A percentile compares a stretch with the other conserved stretches of the same genome.
Evolutionary conservation across 2,329 filamentous ascomycete genomes (phyloP).

Genomic region (Myotisia sp.): DNA sequence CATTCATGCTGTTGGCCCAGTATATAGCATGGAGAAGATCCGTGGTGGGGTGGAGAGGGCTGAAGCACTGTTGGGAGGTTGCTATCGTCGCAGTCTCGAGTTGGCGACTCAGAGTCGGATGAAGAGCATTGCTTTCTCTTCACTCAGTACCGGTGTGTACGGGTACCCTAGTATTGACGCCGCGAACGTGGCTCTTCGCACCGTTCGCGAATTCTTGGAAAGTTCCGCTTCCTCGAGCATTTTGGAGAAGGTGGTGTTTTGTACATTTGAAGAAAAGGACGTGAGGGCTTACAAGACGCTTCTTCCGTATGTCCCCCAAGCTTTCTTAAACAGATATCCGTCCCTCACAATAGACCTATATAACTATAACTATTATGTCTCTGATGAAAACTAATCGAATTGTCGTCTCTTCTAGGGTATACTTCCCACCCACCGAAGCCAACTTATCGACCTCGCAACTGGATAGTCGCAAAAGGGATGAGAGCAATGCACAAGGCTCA

Average conservation of each 20-base stretch:
- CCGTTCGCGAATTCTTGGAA: constrained; percentile 41
- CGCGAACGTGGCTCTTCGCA: constrained; percentile 53
- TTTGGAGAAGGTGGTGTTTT: constrained; percentile 69
- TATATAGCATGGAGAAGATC: constrained; percentile 42
- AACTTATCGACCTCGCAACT: constrained; percentile 15
- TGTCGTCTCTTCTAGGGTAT: constrained; percentile 23
- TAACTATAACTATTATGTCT: too few species aligned
- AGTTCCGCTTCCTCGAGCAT: constrained; percentile 26
- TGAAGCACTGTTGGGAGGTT: constrained; percentile 36
- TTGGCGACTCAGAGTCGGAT: constrained; percentile 55
- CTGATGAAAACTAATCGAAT: background rate
- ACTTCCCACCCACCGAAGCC: constrained; percentile 35
- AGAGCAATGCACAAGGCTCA: constrained; percentile 3
- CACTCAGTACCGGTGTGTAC: constrained; percentile 78
- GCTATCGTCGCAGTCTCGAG: constrained; percentile 59
- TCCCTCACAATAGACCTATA: background rate
- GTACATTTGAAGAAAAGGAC: constrained; percentile 69
- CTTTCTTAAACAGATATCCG: constrained; percentile 4
- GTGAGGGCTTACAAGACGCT: constrained; percentile 53
- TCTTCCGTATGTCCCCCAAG: constrained; percentile 54
- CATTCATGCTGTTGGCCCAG: constrained; percentile 81
- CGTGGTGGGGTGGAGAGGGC: constrained; percentile 18
- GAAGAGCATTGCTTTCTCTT: constrained; percentile 65
- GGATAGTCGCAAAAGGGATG: constrained; percentile 6
- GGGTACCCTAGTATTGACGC: constrained; percentile 67